phyloP scores from a whole-genome alignment of 23 red algal genomes.

The Gracilaria caudata region DNA sequence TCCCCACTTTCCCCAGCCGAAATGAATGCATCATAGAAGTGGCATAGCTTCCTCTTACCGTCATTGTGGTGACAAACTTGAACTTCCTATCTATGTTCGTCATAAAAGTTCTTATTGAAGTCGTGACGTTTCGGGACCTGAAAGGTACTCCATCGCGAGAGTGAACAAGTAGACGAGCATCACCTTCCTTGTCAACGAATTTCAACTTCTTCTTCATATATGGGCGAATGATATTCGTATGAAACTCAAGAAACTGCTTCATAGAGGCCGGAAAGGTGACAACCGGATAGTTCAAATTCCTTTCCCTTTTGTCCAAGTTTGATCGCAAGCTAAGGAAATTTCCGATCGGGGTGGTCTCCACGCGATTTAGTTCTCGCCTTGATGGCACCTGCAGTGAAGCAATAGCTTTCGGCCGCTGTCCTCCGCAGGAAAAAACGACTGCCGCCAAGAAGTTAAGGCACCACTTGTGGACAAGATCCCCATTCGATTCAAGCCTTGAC shows the following conservation, averaged over 20 bases:
- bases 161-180: not conserved
- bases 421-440: not conserved
- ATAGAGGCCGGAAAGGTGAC: not conserved
- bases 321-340: not conserved
- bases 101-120: not conserved
- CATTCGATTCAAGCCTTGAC: not conserved
- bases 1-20: not conserved
- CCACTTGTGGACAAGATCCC: slow-evolving; percentile 18
- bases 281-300: not conserved
- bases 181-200: not conserved
- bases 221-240: not conserved
- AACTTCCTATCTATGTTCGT: not conserved
- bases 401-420: slow-evolving; percentile 18
- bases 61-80: slow-evolving; percentile 4
- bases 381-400: not conserved
- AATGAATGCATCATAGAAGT: slow-evolving; percentile 31
- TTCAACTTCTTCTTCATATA: not conserved
- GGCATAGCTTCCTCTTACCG: slow-evolving; percentile 9
- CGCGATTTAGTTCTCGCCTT: not conserved
- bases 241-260: not conserved
- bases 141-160: not conserved
- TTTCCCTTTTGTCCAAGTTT: not conserved
- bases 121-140: not conserved
- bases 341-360: not conserved
- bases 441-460: slow-evolving; percentile 13